Conservation (phyloP, 2,329 filamentous ascomycete species). For the Epichloe baconii region DNA sequence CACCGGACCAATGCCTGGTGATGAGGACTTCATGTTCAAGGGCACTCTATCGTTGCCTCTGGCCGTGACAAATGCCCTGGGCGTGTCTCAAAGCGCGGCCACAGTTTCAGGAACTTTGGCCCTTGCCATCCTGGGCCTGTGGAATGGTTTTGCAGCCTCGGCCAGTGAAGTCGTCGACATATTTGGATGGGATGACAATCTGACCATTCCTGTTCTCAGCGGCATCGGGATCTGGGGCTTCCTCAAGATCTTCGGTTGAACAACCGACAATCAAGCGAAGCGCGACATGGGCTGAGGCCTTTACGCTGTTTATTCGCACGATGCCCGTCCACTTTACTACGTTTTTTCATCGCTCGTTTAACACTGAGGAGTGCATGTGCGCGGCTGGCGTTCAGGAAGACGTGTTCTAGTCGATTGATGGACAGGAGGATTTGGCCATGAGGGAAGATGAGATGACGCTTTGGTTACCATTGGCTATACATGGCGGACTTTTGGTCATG, state of each 20-base stretch:
- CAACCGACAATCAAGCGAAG: not conserved
- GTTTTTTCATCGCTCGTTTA: not conserved
- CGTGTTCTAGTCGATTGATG: not conserved
- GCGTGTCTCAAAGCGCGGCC: conserved; percentile 43
- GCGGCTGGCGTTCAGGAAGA: conserved; percentile 2
- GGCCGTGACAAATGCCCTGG: conserved; percentile 43
- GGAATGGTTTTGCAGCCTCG: conserved; percentile 79
- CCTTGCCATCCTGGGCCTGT: conserved; percentile 67
- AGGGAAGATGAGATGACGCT: too few relatives aligned
- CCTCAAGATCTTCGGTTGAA: conserved; percentile 66
- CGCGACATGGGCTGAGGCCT: not conserved
- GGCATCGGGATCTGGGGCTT: conserved; percentile 85
- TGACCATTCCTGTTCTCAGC: conserved; percentile 89
- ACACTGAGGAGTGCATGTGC: not conserved
- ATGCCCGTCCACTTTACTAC: not conserved
- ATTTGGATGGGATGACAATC: conserved; percentile 92
- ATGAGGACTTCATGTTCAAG: conserved; percentile 64
- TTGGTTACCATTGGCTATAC: too few relatives aligned
- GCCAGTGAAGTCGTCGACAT: conserved; percentile 83
- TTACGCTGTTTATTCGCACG: too few relatives aligned
- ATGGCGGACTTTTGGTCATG: too few relatives aligned
- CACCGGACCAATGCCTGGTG: conserved; percentile 52
- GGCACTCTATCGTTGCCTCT: conserved; percentile 60
- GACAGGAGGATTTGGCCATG: too few relatives aligned
- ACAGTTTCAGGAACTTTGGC: conserved; percentile 59